phyloP scores from a whole-genome alignment of 352 stramenopile species.

The Thalassiosira livingstoniorum region DNA sequence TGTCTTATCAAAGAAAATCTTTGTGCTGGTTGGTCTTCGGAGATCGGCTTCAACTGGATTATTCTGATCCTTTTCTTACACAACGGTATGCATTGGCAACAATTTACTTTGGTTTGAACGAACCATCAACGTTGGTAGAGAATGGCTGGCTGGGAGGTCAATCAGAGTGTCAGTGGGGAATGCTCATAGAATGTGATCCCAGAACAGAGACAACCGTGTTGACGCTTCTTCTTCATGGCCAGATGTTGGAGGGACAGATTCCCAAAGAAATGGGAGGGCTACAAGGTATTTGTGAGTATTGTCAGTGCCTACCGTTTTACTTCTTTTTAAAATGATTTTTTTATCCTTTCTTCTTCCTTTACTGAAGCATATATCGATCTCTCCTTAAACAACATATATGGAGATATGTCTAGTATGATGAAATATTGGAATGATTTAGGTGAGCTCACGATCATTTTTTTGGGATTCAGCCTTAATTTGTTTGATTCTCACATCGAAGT shows the following conservation, averaged over 20 bases:
- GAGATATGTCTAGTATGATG: conserved; percentile 25
- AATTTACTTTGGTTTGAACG: conserved; percentile 48
- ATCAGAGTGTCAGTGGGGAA: conserved; percentile 48
- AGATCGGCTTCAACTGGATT: conserved; percentile 37
- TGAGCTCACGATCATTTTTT: not conserved
- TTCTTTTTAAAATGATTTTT: not conserved
- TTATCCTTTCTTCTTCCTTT: not conserved
- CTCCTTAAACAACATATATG: conserved; percentile 35
- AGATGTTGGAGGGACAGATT: conserved; percentile 32
- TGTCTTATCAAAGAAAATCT: conserved; percentile 58
- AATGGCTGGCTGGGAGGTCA: conserved; percentile 47
- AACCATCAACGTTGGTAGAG: conserved; percentile 23
- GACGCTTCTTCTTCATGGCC: conserved; percentile 26
- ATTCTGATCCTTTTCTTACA: conserved; percentile 36
- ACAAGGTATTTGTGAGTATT: conserved; percentile 14
- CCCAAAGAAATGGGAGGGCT: conserved; percentile 45
- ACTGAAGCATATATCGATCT: conserved; percentile 30
- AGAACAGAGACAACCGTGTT: conserved; percentile 39
- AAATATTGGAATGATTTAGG: conserved; percentile 34
- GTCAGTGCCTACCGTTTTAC: not conserved
- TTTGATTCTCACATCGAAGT: conserved; percentile 3
- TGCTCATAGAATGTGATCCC: conserved; percentile 45
- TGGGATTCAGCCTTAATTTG: not conserved
- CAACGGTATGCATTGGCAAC: conserved; percentile 51
- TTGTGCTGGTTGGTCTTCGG: conserved; percentile 58